Base-by-base conservation (phyloP, 768 basidiomycete genomes). In the Lactarius hengduanensis region DNA sequence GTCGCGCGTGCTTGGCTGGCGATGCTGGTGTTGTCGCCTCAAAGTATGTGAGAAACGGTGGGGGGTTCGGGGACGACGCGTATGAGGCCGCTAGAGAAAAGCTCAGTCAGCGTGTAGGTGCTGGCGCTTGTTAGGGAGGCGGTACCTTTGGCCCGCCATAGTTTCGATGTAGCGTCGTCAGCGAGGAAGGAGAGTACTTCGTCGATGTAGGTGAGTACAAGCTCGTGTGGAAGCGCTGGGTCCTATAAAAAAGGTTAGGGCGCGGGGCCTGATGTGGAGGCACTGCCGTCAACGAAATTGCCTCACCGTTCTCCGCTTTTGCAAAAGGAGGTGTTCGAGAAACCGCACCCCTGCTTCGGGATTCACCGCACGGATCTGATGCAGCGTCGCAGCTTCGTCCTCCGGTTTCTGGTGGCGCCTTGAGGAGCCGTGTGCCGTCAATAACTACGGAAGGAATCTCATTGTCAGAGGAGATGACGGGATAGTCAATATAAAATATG, bases 11-110 rank as follows among this genome's bases (percentile, higher is more conserved):
- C 75, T 94, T 94, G 64, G 86, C 82, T 18, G 83, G 82, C 0
- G 92, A 91, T 63, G 91, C 85, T 1, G 92, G 92, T 4, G 92
- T 91, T 28, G 90, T 90, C n/a, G 89, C 86, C 3, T 88, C 81
- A 68, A 96, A 89, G 76, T 94, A 93, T 6, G 86, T 81, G 8
- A 92, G 73, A 75, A 89, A 91, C 0, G 88, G 80, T 1, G 71
- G 61, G 30, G 74, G 68, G 59, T 73, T 63, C 53, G 69, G 69
- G 55, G 74, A 67, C 0, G 77, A 75, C 4, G 74, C 59, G 62
- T 77, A 75, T 15, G 73, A 74, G 1, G 71, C 57, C 34, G 72
- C 77, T 77, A 20, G 11, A 22, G 18, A 0, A n/a, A 65, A 32
- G 28, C 4, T 15, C 50, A 28, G 13, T 20, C 7, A n/a, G 22